These are phyloP conservation scores for Asterophora parasitica DNA, from an alignment of 768 basidiomycete genomes.

Conservation along the genomic window DNA sequence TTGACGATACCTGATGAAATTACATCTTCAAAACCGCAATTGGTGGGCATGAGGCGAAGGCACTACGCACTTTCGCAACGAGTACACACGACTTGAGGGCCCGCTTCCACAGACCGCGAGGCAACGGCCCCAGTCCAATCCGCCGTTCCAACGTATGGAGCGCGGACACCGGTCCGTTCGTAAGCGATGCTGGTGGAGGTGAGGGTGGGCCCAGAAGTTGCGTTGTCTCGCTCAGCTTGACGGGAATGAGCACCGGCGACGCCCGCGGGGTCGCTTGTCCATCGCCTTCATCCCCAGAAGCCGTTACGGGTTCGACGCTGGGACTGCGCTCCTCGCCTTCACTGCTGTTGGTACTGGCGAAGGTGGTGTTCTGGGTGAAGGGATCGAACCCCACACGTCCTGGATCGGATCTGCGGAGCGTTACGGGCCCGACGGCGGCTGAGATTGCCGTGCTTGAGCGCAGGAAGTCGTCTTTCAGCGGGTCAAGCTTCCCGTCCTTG, in stretches of 20 bases:
- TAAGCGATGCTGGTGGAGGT: conserved; percentile 6
- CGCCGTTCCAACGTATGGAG: too few species aligned
- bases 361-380: too few species aligned
- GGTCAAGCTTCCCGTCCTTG: conserved; percentile 43
- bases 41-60: not conserved
- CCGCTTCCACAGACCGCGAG: conserved; percentile 14
- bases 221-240: conserved; percentile 10
- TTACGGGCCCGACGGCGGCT: conserved; percentile 11
- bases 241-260: not conserved
- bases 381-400: not conserved
- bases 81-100: conserved; percentile 24
- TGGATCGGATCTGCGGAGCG: conserved; percentile 9
- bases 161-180: not conserved
- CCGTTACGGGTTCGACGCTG: not conserved
- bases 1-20: conserved; percentile 14
- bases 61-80: conserved; percentile 20
- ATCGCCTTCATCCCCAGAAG: not conserved
- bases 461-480: conserved; percentile 14
- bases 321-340: not conserved
- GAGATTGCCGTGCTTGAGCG: conserved; percentile 2
- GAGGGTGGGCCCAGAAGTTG: conserved; percentile 16
- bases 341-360: not conserved
- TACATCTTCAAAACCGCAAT: not conserved
- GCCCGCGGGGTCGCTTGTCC: conserved; percentile 8
- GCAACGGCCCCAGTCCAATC: not conserved